Conservation (phyloP, 225 moss, liverwort and hornwort species). For the Climacium dendroides region DNA sequence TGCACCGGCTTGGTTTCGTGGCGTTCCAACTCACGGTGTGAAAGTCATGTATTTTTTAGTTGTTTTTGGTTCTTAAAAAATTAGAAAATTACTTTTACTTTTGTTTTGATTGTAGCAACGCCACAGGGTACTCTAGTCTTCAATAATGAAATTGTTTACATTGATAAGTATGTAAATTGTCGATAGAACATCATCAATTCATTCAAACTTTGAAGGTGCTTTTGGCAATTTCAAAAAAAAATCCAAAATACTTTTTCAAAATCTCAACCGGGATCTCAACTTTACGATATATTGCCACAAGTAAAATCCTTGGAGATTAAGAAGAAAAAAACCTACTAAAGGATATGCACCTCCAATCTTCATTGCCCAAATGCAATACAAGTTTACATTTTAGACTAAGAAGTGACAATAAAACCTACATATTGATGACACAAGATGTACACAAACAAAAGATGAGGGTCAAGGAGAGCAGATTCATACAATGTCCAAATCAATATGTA, state of each 20-base stretch:
- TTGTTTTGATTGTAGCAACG: no score
- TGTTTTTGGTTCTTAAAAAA: no score
- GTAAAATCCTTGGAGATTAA: neutral
- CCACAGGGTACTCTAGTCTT: no score
- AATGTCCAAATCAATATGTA: neutral
- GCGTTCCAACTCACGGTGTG: no score
- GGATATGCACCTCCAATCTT: neutral
- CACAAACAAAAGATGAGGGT: neutral
- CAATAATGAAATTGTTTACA: neutral
- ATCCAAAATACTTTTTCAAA: neutral
- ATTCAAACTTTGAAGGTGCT: neutral
- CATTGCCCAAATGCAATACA: neutral
- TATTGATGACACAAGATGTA: neutral
- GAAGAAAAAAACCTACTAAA: no score
- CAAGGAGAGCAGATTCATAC: no score
- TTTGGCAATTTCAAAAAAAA: accelerated
- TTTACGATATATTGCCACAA: accelerated
- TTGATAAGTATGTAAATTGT: neutral
- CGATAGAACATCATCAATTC: neutral
- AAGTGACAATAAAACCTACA: neutral
- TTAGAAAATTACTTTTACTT: no score
- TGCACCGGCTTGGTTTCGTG: no score
- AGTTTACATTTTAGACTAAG: neutral
- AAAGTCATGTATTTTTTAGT: no score
- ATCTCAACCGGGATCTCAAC: neutral